Percentiles rank a stretch among this genome's conserved stretches.
These are phyloP conservation scores for Penicillium sp. DNA, from an alignment of 2,329 filamentous ascomycete species.

Conservation along the genomic window DNA sequence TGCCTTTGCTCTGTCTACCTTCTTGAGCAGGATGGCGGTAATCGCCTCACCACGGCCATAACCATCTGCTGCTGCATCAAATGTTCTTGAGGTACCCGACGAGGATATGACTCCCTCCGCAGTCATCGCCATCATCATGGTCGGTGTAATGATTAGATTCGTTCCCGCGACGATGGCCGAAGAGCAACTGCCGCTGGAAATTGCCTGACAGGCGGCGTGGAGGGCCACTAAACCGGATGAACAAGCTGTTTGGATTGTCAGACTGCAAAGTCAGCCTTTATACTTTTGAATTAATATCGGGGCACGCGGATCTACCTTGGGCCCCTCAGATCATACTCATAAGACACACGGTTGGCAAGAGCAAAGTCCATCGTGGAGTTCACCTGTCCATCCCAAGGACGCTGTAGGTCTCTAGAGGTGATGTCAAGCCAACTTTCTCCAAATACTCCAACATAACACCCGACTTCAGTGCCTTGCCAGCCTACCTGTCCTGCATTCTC, in stretches of 20 bases:
- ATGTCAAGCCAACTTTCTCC: conserved; percentile 29
- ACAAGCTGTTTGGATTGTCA: conserved; percentile 30
- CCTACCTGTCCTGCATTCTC: conserved; percentile 13
- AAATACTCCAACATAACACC: conserved; percentile 27
- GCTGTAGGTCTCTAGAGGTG: conserved; percentile 17
- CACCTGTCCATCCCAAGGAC: conserved; percentile 6
- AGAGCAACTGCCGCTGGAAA: background rate
- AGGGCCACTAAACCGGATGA: conserved; percentile 34
- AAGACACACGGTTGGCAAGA: conserved; percentile 26
- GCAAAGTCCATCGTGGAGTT: conserved; percentile 18
- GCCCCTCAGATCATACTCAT: conserved; percentile 22
- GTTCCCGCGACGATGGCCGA: conserved; percentile 33
- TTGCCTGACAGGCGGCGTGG: conserved; percentile 27
- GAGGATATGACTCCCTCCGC: conserved; percentile 36
- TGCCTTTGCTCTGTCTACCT: conserved; percentile 24
- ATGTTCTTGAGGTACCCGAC: conserved; percentile 23
- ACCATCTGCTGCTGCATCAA: conserved; percentile 29
- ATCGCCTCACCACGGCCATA: conserved; percentile 35
- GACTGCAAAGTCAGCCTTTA: conserved; percentile 18
- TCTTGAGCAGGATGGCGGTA: conserved; percentile 30
- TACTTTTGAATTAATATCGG: background rate
- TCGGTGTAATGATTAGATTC: conserved; percentile 33
- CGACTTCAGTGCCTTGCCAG: conserved; percentile 31
- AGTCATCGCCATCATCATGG: conserved; percentile 23
- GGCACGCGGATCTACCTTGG: conserved; percentile 4